Base-by-base conservation (phyloP, 2,329 filamentous ascomycete species). In the Monilinia polystroma region DNA sequence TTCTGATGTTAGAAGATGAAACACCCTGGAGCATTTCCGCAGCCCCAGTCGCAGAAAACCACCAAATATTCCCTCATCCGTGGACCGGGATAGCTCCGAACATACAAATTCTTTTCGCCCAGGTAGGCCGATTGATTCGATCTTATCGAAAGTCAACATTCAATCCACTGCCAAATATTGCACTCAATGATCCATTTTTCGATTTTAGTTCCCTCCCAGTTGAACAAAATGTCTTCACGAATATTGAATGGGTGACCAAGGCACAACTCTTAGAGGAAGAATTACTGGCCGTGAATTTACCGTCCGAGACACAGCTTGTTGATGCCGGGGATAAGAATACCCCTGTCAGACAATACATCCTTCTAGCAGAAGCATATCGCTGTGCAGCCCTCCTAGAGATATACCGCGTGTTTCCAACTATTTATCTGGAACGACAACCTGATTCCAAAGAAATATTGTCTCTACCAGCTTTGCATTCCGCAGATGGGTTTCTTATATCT, bases 321-420 rank as follows among this genome's bases (percentile, higher is more conserved):
- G 73, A 75, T 67, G 70, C 73, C 7, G 73, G 73, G 10, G 73
- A 75, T 53, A 70, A 72, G 32, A 75, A 74, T 45, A 75, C 73
- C 0, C 73, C 73, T 2, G 72, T 75, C 3, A 67, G 74, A 23
- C 73, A 75, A 58, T 75, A 75, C 35, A 69, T 74, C n/a, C 53
- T 72, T 4, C 70, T 75, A 2, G 73, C 73, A n/a, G 73, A 75
- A 68, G 68, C 70, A 16, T 75, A 73, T 62, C 69, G 72, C 29
- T 73, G 71, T 29, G 71, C 72, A 11, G 73, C 71, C 3, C 67
- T 74, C 1, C 64, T 75, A 2, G 69, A 74, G 59, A 70, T 75
- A 16, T 74, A 75, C 55, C 68, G 73, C 1, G 60, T 75, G 2
- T 74, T 75, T 20, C 73, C 73, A 16, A 66, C 69, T 0, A 68